phyloP scores from a whole-genome alignment of 2,329 filamentous ascomycete species.

The Beauveria varroae region DNA sequence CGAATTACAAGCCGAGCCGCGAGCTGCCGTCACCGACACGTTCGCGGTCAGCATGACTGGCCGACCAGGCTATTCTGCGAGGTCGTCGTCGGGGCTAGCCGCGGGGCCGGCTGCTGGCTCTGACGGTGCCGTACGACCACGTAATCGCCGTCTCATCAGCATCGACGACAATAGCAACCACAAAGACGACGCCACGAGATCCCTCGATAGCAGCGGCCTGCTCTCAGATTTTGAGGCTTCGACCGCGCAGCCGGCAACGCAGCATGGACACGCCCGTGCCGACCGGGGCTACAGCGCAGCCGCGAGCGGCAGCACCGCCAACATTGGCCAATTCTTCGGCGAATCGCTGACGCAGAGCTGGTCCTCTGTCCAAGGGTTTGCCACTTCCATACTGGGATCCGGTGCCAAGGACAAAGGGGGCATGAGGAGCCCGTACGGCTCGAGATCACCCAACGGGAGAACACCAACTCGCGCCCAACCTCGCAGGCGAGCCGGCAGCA shows the following conservation, averaged over 20 bases:
- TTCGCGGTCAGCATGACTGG: conserved; percentile 30
- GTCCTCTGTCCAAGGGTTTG: conserved; percentile 48
- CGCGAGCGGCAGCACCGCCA: conserved; percentile 26
- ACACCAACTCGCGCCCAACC: conserved; percentile 14
- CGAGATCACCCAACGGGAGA: conserved; percentile 2
- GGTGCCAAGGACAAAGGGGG: conserved; percentile 17
- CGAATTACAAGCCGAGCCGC: conserved; percentile 20
- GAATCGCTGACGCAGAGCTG: conserved; percentile 47
- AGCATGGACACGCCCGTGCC: not conserved
- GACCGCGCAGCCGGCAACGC: not conserved
- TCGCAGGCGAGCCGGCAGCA: conserved; percentile 14
- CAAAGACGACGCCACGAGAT: conserved; percentile 11
- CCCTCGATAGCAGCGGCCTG: conserved; percentile 19
- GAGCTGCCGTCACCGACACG: conserved; percentile 23
- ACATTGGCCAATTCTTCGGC: conserved; percentile 35
- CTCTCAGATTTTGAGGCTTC: conserved; percentile 27
- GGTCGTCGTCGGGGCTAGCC: conserved; percentile 34
- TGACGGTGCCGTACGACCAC: conserved; percentile 36
- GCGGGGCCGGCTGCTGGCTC: conserved; percentile 37
- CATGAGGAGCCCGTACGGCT: not conserved
- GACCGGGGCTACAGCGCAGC: not conserved
- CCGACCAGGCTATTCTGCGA: conserved; percentile 18
- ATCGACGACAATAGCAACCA: conserved; percentile 24
- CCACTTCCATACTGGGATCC: conserved; percentile 34
- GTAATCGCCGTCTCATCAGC: conserved; percentile 40